phyloP scores from a whole-genome alignment of 2,329 filamentous ascomycete species.

The Metarhizium sp. region DNA sequence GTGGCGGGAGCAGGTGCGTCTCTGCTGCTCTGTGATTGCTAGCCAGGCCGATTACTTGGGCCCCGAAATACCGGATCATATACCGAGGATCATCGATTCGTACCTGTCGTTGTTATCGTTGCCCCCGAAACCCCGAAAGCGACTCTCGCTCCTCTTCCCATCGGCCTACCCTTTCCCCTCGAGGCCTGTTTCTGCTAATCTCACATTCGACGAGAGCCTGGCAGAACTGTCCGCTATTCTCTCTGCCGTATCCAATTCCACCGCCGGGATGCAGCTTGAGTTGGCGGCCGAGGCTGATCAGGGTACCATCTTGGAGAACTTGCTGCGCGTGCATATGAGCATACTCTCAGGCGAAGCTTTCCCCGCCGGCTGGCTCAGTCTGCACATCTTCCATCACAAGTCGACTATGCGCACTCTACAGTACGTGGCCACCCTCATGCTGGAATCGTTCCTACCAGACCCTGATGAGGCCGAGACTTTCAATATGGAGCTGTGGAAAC shows the following conservation, averaged over 20 bases:
- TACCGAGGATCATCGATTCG: constrained; percentile 84
- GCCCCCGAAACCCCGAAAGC: constrained; percentile 44
- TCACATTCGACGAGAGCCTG: constrained; percentile 72
- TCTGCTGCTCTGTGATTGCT: constrained; percentile 88
- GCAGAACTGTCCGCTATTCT: constrained; percentile 84
- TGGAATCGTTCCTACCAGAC: constrained; percentile 76
- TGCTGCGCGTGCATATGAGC: constrained; percentile 78
- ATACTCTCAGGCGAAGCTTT: constrained; percentile 86
- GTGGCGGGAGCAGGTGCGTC: constrained; percentile 84
- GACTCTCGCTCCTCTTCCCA: constrained; percentile 83
- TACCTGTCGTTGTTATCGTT: constrained; percentile 65
- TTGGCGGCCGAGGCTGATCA: constrained; percentile 64
- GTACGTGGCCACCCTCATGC: constrained; percentile 68
- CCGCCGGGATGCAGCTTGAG: constrained; percentile 64
- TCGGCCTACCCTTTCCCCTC: constrained; percentile 81
- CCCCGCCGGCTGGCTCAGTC: constrained; percentile 80
- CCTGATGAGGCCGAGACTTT: constrained; percentile 89
- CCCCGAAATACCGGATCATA: constrained; percentile 76
- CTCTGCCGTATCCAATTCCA: constrained; percentile 68
- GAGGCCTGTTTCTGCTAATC: constrained; percentile 52
- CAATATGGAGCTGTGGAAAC: constrained; percentile 87
- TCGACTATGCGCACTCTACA: constrained; percentile 80
- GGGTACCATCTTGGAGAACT: constrained; percentile 64
- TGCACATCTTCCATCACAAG: constrained; percentile 87
- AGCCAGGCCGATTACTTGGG: constrained; percentile 73